Evolutionary conservation across 139 green algal species (phyloP).

Genomic region (Picochlorum sp.): DNA sequence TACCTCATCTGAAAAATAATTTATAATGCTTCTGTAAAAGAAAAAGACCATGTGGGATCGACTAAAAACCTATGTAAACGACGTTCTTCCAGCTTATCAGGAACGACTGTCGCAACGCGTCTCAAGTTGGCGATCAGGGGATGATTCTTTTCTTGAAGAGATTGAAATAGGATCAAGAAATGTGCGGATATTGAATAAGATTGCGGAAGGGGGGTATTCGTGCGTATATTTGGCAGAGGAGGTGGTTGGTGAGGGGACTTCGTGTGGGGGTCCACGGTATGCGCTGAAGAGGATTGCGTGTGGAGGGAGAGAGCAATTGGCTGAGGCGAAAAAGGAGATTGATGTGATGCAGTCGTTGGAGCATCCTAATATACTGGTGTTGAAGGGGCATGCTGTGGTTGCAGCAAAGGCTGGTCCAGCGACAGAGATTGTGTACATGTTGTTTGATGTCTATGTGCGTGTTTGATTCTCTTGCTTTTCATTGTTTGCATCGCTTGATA

Average conservation of each 20-base stretch:
- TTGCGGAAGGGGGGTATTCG: slow-evolving; percentile 73
- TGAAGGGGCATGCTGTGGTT: slow-evolving; percentile 36
- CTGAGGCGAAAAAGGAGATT: slow-evolving; percentile 37
- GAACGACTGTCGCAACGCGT: background rate
- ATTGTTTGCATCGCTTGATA: too few relatives aligned
- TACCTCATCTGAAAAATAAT: background rate
- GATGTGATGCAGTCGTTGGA: slow-evolving; percentile 30
- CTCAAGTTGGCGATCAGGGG: background rate
- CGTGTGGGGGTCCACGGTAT: slow-evolving; percentile 5
- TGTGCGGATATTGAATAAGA: slow-evolving; percentile 27
- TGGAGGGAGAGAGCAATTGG: slow-evolving; percentile 30
- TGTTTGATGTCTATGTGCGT: slow-evolving; percentile 30
- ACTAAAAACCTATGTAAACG: too few relatives aligned
- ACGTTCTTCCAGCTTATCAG: background rate
- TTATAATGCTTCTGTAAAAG: background rate
- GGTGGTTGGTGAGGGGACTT: background rate
- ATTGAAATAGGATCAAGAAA: slow-evolving; percentile 5
- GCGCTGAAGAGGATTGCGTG: slow-evolving; percentile 40
- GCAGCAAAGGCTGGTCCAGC: background rate
- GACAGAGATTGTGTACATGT: slow-evolving; percentile 31
- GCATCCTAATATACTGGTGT: slow-evolving; percentile 56
- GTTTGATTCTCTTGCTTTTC: too few relatives aligned
- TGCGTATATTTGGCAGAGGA: slow-evolving; percentile 64
- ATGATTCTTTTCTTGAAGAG: background rate
- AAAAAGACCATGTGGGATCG: background rate